Conservation (phyloP, 1,284 basidiomycete genomes). For the Rhizoctonia solani region DNA sequence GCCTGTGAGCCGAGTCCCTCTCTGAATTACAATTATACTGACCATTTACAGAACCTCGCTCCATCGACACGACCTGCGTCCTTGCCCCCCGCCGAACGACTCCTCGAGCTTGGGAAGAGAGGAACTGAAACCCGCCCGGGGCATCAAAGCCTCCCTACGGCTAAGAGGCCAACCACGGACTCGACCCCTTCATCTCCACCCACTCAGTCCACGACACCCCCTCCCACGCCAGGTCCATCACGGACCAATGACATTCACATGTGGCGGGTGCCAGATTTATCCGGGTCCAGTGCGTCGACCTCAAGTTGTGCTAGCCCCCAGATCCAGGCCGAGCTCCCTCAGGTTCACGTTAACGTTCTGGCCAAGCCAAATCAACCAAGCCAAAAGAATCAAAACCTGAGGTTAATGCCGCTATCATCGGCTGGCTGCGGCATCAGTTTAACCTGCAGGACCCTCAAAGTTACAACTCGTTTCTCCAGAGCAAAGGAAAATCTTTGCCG, state of each 20-base stretch:
- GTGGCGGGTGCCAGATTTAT: slow-evolving; percentile 18
- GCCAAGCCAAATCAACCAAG: slow-evolving; percentile 16
- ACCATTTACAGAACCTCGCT: slow-evolving; percentile 14
- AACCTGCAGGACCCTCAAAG: slow-evolving; percentile 33
- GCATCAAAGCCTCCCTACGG: slow-evolving; percentile 6
- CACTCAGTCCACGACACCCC: slow-evolving; percentile 28
- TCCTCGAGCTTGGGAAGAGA: slow-evolving; percentile 22
- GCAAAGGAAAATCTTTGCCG: slow-evolving; percentile 50
- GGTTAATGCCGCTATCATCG: slow-evolving; percentile 35
- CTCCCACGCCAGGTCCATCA: slow-evolving; percentile 33
- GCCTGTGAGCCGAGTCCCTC: slow-evolving; percentile 38
- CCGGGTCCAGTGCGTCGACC: slow-evolving; percentile 17
- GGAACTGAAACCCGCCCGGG: slow-evolving; percentile 6
- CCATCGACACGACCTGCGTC: neutral
- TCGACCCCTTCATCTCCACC: slow-evolving; percentile 20
- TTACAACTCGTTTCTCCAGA: slow-evolving; percentile 52
- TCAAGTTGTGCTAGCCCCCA: slow-evolving; percentile 27
- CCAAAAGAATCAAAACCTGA: slow-evolving; percentile 31
- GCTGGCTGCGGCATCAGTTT: slow-evolving; percentile 34
- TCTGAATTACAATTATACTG: neutral
- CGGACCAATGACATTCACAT: slow-evolving; percentile 28
- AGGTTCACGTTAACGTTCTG: slow-evolving; percentile 2
- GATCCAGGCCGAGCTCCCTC: slow-evolving; percentile 13
- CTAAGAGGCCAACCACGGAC: slow-evolving; percentile 6
- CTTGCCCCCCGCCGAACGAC: slow-evolving; percentile 27